A percentile compares a stretch with the other conserved stretches of the same genome.
Evolutionary conservation across 2,329 filamentous ascomycete species (phyloP).

Genomic region (Colletotrichum sp.): DNA sequence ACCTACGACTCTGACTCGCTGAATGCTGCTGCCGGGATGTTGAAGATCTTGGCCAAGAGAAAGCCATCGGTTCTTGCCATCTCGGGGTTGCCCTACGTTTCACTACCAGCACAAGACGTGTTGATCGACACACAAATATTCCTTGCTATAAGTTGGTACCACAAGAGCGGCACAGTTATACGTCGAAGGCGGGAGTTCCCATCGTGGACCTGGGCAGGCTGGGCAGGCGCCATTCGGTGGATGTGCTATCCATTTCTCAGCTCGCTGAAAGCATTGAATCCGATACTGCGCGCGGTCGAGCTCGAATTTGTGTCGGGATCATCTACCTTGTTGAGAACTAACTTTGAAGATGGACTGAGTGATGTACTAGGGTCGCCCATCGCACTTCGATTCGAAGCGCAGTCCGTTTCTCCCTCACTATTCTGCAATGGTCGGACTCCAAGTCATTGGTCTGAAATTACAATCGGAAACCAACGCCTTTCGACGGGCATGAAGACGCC

Average conservation of each 20-base stretch:
- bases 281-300: background rate
- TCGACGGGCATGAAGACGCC: background rate
- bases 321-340: background rate
- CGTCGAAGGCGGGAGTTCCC: background rate
- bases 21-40: background rate
- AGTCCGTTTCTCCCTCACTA: background rate
- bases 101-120: background rate
- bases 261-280: background rate
- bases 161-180: background rate
- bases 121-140: background rate
- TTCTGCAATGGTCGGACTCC: background rate
- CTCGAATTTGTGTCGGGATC: background rate
- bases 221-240: background rate
- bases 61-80: background rate
- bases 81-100: background rate
- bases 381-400: background rate
- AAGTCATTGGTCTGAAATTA: background rate
- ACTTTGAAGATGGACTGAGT: background rate
- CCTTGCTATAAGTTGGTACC: background rate
- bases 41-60: background rate
- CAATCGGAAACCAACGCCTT: background rate
- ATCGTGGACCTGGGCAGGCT: background rate
- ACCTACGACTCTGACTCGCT: background rate
- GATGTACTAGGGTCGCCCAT: background rate
- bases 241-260: background rate